Conservation (phyloP, 2,329 filamentous ascomycete species). For the Stagonosporopsis vannaccii region DNA sequence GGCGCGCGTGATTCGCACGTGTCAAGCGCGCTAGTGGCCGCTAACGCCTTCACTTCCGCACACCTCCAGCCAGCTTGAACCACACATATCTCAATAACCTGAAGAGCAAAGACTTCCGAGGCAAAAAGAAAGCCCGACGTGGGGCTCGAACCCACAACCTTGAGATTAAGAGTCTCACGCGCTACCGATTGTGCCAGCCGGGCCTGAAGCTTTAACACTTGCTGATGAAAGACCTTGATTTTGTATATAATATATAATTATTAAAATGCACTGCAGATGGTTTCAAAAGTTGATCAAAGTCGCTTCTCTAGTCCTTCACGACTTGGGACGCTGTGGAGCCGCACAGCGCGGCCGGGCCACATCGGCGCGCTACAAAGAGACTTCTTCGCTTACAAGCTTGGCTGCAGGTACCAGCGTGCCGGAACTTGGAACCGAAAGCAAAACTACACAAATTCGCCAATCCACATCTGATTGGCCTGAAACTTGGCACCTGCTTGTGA, state of each 20-base stretch:
- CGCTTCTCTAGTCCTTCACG: too few species aligned
- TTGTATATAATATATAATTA: not conserved
- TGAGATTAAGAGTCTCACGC: slow-evolving; percentile 25
- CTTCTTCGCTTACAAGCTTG: not conserved
- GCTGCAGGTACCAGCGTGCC: not conserved
- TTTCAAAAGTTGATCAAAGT: too few species aligned
- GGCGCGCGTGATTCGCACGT: not conserved
- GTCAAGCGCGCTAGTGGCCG: not conserved
- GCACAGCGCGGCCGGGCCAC: not conserved
- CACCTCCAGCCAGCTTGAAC: too few species aligned
- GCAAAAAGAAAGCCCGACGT: slow-evolving; percentile 11
- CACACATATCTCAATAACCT: not conserved
- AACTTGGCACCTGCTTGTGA: not conserved
- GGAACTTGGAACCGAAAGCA: not conserved
- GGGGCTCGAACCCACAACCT: slow-evolving; percentile 17
- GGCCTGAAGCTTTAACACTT: not conserved
- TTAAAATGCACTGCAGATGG: too few species aligned
- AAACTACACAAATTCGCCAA: not conserved
- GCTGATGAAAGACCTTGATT: not conserved
- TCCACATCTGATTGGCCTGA: not conserved
- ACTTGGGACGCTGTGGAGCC: too few species aligned
- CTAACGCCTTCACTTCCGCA: not conserved
- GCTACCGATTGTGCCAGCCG: slow-evolving; percentile 23
- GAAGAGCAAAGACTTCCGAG: not conserved
- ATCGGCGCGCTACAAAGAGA: not conserved